Conservation (phyloP, 768 basidiomycete genomes). For the Suillus variegatus region DNA sequence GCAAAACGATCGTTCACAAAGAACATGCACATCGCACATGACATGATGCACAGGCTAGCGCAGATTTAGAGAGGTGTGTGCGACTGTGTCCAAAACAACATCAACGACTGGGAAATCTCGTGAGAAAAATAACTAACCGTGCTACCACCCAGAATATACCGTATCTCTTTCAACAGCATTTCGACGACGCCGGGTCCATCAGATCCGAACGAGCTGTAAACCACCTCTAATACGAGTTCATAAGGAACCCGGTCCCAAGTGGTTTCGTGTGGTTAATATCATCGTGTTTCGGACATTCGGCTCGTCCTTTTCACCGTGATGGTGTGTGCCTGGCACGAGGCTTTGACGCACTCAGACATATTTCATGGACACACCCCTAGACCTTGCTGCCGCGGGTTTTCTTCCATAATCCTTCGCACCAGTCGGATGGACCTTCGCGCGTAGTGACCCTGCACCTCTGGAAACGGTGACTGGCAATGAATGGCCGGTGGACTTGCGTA, state of each 20-base stretch:
- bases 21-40: background rate
- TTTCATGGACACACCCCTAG: background rate
- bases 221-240: background rate
- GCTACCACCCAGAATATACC: background rate
- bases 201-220: background rate
- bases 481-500: background rate
- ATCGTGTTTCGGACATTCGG: background rate
- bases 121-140: background rate
- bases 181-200: background rate
- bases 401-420: background rate
- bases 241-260: background rate
- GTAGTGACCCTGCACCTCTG: background rate
- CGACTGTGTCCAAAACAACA: background rate
- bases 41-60: background rate
- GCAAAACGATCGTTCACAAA: background rate
- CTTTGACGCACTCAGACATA: background rate
- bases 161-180: background rate
- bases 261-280: background rate
- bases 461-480: background rate
- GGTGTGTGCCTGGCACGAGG: background rate
- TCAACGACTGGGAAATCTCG: background rate
- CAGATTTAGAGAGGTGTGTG: background rate
- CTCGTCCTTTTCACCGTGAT: background rate
- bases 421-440: background rate
- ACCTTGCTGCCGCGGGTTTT: background rate